Conservation (phyloP, 768 basidiomycete species). For the Collybiopsis luxurians region DNA sequence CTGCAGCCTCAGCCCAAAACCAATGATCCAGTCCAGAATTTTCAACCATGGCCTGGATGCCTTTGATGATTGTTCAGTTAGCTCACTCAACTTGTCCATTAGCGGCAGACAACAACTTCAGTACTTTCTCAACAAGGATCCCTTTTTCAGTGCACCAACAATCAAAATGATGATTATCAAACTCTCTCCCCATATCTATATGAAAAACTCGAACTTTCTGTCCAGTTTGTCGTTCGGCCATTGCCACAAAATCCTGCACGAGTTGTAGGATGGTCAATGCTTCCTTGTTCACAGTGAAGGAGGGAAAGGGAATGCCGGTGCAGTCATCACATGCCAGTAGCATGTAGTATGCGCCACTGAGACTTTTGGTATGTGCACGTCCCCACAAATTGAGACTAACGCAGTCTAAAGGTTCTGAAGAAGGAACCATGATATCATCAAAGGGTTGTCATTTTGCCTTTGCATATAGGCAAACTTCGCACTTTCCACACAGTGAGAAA, state of each 20-base stretch:
- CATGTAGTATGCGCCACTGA: background rate
- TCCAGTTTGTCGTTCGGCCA: background rate
- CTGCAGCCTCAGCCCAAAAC: background rate
- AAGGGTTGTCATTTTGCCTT: background rate
- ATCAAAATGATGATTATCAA: background rate
- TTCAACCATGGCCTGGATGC: background rate
- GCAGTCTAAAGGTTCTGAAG: background rate
- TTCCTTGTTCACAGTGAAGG: background rate
- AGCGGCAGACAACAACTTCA: background rate
- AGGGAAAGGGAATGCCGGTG: background rate
- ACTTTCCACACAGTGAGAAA: background rate
- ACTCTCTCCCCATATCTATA: background rate
- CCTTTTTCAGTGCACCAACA: background rate
- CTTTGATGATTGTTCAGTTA: background rate
- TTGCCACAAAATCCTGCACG: background rate
- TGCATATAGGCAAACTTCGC: background rate
- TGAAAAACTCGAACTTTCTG: background rate
- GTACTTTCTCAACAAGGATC: background rate
- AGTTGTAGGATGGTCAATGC: background rate
- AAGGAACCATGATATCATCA: background rate
- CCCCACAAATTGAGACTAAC: slow-evolving; percentile 1
- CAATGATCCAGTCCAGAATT: background rate
- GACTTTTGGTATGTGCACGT: background rate
- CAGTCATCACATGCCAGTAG: background rate
- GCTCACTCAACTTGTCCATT: background rate